phyloP scores from a whole-genome alignment of 768 basidiomycete species.

The Imleria badia region DNA sequence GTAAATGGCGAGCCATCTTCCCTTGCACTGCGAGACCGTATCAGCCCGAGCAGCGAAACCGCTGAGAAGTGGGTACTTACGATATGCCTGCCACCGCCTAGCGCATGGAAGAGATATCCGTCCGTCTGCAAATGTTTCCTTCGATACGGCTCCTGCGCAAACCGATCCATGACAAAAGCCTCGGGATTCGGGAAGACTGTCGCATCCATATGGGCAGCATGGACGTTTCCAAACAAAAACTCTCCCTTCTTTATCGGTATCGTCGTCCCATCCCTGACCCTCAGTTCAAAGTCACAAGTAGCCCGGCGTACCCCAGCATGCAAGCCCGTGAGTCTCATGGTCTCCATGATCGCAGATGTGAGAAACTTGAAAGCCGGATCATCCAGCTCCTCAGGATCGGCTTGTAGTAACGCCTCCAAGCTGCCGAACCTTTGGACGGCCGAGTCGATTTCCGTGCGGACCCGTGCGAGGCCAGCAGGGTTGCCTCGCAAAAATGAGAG shows the following conservation, averaged over 20 bases:
- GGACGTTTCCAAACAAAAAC: conserved; percentile 17
- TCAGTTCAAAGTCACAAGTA: conserved; percentile 16
- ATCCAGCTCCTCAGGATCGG: conserved; percentile 14
- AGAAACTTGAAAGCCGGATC: conserved; percentile 19
- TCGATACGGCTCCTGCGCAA: conserved; percentile 11
- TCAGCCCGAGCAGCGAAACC: not conserved
- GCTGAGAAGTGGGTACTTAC: conserved; percentile 1
- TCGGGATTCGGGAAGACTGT: conserved; percentile 5
- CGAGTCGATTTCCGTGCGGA: conserved; percentile 46
- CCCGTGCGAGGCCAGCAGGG: conserved; percentile 42
- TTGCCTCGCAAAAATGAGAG: conserved; percentile 38
- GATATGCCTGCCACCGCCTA: conserved; percentile 16
- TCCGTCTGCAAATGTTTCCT: conserved; percentile 8
- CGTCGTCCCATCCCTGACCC: not conserved
- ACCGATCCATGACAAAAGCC: conserved; percentile 16
- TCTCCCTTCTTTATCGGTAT: conserved; percentile 24
- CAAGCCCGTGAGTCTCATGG: conserved; percentile 21
- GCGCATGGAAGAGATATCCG: conserved; percentile 6
- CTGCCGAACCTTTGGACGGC: conserved; percentile 11
- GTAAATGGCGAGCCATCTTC: conserved; percentile 25
- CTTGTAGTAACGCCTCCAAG: conserved; percentile 13
- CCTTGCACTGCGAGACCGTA: conserved; percentile 16
- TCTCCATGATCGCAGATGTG: conserved; percentile 28
- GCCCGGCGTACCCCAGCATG: conserved; percentile 19
- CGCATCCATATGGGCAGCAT: conserved; percentile 19